Base-by-base conservation (phyloP, 257 asterid genomes). In the Agastache rugosa region DNA sequence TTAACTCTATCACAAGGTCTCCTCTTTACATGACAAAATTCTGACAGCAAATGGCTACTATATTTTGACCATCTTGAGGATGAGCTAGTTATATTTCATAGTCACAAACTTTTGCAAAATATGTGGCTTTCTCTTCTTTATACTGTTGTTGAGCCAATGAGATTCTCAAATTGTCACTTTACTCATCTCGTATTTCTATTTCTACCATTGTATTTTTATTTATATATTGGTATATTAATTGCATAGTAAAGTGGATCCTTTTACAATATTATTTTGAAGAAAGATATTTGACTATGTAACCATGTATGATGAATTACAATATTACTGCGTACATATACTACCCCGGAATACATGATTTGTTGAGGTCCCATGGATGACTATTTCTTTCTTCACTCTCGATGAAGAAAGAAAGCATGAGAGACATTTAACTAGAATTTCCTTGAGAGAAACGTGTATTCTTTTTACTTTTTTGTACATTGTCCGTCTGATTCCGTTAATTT, bases 401-500 rank as follows among this genome's bases (percentile, higher is more conserved):
- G 22, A 17, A 29, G 65, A 35, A 23, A 19, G 20, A 37, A 29
- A 60, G 17, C 16, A 47, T n/a, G 9, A 31, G 42, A 8, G 27
- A 12, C 29, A 22, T 62, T 71, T 60, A 72, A 4, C 11, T 14
- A 4, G 16, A 35, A 19, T 35, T n/a, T 68, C 47, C 62, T 68
- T 22, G 59, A 54, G 34, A 25, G 2, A 45, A 59, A 9, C 8
- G 58, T 45, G 29, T 63, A 4, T 6, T 8, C 47, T 19, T 19
- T 37, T 11, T 4, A 11, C n/a, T 1, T 12, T 60, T 68, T 42
- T 42, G n/a, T 56, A 16, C 35, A 25, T 22, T 51, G 72, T 71
- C 65, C 23, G 62, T 78, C 48, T 53, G 6, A 25, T 67, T 45
- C 66, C 25, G 16, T 78, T 72, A 59, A 17, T 47, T 63, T 65